These are phyloP conservation scores for Euphrasia arctica DNA, from an alignment of 305 asterid species.

Conservation along the genomic window DNA sequence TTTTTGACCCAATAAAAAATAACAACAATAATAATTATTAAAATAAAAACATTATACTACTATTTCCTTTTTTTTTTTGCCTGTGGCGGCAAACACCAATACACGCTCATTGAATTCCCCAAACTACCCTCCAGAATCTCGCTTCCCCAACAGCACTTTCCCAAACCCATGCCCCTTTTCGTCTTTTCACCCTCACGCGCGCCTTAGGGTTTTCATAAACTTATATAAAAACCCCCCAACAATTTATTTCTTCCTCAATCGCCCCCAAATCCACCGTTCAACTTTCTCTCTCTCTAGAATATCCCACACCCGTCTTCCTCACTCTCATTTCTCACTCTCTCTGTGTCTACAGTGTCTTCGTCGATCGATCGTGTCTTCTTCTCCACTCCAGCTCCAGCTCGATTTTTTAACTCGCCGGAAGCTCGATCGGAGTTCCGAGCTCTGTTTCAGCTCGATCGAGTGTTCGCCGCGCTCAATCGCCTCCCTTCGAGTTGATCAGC, in stretches of 20 bases:
- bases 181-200: conserved; percentile 40
- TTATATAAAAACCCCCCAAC: conserved; percentile 35
- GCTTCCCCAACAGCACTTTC: not conserved
- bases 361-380: not conserved
- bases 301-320: not conserved
- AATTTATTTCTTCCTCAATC: conserved; percentile 29
- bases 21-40: conserved; percentile 7
- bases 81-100: conserved; percentile 51
- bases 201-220: conserved; percentile 51
- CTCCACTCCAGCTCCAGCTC: not conserved
- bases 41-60: not conserved
- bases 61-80: not conserved
- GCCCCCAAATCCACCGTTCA: conserved; percentile 30
- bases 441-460: conserved; percentile 27
- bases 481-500: not conserved
- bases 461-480: not conserved
- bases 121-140: conserved; percentile 24
- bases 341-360: not conserved
- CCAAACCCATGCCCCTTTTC: conserved; percentile 25
- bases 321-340: conserved; percentile 11
- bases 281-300: conserved; percentile 31
- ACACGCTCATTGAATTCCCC: conserved; percentile 19
- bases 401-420: not conserved
- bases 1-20: conserved; percentile 11
- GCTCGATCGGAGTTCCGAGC: conserved; percentile 7